These are phyloP conservation scores for Oemleria cerasiformis DNA, from an alignment of 306 rosid species.

Conservation along the genomic window DNA sequence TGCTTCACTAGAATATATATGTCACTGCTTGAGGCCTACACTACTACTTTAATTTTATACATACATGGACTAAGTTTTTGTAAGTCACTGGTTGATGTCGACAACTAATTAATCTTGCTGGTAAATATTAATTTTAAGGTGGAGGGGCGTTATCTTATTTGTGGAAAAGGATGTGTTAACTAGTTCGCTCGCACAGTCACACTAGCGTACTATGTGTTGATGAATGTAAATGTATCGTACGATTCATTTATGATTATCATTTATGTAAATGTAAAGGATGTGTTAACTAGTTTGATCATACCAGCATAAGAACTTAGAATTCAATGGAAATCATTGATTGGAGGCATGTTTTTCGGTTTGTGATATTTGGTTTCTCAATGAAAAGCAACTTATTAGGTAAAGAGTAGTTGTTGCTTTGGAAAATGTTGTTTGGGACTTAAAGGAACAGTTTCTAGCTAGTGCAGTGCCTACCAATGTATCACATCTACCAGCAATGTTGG, in stretches of 20 bases:
- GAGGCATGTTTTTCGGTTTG: constrained; percentile 24
- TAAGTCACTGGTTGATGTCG: neutral
- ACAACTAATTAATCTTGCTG: neutral
- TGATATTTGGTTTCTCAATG: constrained; percentile 35
- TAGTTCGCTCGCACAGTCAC: no score
- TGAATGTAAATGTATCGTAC: no score
- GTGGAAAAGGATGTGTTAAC: no score
- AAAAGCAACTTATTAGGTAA: constrained; percentile 60
- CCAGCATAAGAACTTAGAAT: constrained; percentile 33
- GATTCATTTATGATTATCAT: no score
- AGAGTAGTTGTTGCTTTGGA: constrained; percentile 61
- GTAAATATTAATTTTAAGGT: neutral
- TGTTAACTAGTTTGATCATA: constrained; percentile 20
- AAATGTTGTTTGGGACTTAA: constrained; percentile 40
- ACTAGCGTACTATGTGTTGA: no score
- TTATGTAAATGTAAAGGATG: no score
- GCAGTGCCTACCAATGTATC: constrained; percentile 15
- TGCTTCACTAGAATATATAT: no score
- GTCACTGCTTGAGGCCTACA: neutral
- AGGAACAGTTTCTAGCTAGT: constrained; percentile 30
- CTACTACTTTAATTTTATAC: no score
- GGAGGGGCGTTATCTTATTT: neutral
- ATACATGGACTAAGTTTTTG: no score
- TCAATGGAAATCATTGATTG: constrained; percentile 3
- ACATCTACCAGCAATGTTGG: constrained; percentile 21